These are phyloP conservation scores for Linum usitatissimum DNA, from an alignment of 345 rosid genomes.

Conservation along the genomic window DNA sequence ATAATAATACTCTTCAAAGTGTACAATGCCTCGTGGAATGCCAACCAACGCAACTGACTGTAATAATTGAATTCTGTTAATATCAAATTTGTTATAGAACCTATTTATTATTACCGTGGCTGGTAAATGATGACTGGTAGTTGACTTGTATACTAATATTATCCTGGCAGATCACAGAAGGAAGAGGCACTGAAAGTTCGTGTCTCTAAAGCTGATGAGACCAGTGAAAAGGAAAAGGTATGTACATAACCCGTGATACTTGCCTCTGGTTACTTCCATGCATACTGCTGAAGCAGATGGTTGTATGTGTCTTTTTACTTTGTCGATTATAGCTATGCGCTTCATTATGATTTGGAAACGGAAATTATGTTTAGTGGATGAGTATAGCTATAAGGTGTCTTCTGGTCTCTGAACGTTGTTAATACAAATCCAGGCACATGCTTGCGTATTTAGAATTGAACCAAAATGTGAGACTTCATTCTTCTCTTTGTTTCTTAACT, in stretches of 20 bases:
- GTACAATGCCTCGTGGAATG: too few relatives aligned
- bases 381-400: too few relatives aligned
- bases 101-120: neutral
- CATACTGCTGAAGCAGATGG: neutral
- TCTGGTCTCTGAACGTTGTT: too few relatives aligned
- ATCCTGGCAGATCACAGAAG: conserved; percentile 47
- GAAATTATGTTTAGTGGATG: too few relatives aligned
- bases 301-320: neutral
- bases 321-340: neutral
- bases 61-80: neutral
- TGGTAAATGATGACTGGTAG: neutral
- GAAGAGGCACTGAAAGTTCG: conserved; percentile 90
- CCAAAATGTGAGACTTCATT: neutral
- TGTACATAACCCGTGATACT: conserved; percentile 1
- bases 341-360: neutral
- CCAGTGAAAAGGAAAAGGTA: conserved; percentile 73
- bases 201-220: conserved; percentile 68
- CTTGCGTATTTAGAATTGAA: neutral
- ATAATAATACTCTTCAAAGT: too few relatives aligned
- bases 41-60: too few relatives aligned
- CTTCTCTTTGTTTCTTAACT: neutral
- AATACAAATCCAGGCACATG: too few relatives aligned
- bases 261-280: neutral
- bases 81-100: neutral
- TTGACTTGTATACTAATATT: neutral